Conservation (phyloP, 495 filamentous ascomycete species). For the Niebla homalea region DNA sequence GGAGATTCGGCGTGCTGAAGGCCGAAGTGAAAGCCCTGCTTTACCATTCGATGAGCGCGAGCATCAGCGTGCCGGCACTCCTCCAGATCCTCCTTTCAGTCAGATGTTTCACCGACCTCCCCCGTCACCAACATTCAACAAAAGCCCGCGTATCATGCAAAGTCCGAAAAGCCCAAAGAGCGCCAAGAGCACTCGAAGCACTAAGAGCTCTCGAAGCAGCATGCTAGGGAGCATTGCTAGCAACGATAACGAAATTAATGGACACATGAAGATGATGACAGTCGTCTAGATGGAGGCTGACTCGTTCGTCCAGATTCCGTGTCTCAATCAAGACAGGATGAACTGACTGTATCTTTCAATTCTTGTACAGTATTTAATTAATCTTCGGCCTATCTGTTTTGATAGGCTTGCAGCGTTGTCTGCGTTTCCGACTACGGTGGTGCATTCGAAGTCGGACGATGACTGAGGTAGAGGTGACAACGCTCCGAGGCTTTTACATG, state of each 20-base stretch:
- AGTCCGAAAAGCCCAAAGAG: slow-evolving; percentile 30
- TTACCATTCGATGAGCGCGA: not conserved
- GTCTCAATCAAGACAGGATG: too few relatives aligned
- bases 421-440: too few relatives aligned
- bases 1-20: slow-evolving; percentile 66
- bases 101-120: slow-evolving; percentile 48
- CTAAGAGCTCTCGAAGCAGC: slow-evolving; percentile 21
- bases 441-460: too few relatives aligned
- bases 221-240: slow-evolving; percentile 35
- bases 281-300: slow-evolving; percentile 32
- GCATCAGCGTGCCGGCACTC: slow-evolving; percentile 31
- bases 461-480: too few relatives aligned
- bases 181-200: slow-evolving; percentile 25
- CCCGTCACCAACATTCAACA: slow-evolving; percentile 31
- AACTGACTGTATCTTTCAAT: too few relatives aligned
- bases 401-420: too few relatives aligned
- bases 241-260: slow-evolving; percentile 37
- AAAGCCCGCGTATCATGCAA: slow-evolving; percentile 14
- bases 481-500: too few relatives aligned
- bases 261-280: slow-evolving; percentile 57
- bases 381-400: too few relatives aligned
- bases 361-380: too few relatives aligned
- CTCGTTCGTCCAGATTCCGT: not conserved
- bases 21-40: slow-evolving; percentile 46
- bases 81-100: slow-evolving; percentile 42